These are phyloP conservation scores for Crithidia brevicula DNA, from an alignment of 208 protist species.

Conservation along the genomic window DNA sequence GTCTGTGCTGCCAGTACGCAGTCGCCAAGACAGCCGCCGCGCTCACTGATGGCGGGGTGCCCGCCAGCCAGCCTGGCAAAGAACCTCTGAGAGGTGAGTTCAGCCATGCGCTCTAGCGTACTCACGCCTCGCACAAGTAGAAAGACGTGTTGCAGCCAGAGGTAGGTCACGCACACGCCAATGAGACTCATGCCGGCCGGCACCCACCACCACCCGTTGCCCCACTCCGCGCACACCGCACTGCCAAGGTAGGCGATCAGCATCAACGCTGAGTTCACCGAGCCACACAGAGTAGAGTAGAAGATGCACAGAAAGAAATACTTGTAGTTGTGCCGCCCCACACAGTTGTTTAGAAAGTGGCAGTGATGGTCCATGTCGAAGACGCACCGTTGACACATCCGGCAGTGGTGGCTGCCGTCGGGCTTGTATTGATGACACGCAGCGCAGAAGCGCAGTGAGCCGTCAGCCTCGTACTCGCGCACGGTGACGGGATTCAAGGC, in stretches of 20 bases:
- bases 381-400: constrained; percentile 72
- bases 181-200: constrained; percentile 34
- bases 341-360: constrained; percentile 88
- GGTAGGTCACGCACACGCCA: constrained; percentile 20
- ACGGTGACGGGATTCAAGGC: constrained; percentile 43
- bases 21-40: constrained; percentile 7
- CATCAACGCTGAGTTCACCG: constrained; percentile 33
- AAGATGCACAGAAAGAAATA: constrained; percentile 79
- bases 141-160: constrained; percentile 49
- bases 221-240: constrained; percentile 15
- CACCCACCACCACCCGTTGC: constrained; percentile 37
- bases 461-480: constrained; percentile 40
- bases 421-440: constrained; percentile 78
- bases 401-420: constrained; percentile 83
- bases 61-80: constrained; percentile 10
- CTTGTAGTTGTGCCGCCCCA: constrained; percentile 89
- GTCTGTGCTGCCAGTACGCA: background rate
- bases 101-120: constrained; percentile 47
- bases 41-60: background rate
- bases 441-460: constrained; percentile 65
- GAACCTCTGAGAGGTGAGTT: constrained; percentile 29
- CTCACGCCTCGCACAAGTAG: constrained; percentile 50
- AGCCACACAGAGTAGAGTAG: constrained; percentile 47
- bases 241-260: constrained; percentile 14
- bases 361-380: constrained; percentile 93